phyloP scores from a whole-genome alignment of 2,329 filamentous ascomycete genomes.

The Aspergillus novoparasiticus region DNA sequence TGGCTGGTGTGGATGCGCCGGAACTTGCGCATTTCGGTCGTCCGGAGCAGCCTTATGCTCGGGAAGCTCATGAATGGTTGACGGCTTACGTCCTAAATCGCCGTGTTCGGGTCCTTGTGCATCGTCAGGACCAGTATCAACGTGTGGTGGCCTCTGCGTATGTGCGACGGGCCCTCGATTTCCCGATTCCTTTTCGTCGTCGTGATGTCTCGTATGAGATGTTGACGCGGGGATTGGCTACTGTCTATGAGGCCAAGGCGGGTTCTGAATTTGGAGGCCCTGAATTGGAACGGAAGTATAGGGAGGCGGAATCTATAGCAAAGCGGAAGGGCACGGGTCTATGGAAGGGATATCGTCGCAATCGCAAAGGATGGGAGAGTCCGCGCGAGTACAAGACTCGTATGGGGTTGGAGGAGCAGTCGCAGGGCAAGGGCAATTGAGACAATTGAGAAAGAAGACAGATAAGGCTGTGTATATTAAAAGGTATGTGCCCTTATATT shows the following conservation, averaged over 20 bases:
- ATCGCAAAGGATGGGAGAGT: constrained; percentile 67
- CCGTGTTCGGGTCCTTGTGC: constrained; percentile 79
- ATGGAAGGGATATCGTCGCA: constrained; percentile 66
- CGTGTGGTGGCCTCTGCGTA: constrained; percentile 85
- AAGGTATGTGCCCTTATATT: not conserved
- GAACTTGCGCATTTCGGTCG: constrained; percentile 91
- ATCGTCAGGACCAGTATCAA: constrained; percentile 87
- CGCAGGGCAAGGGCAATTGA: constrained; percentile 16
- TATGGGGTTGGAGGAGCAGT: constrained; percentile 45
- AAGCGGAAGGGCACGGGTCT: constrained; percentile 69
- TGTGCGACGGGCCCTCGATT: constrained; percentile 58
- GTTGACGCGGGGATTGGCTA: constrained; percentile 81
- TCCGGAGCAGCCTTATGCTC: constrained; percentile 79
- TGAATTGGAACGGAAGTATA: constrained; percentile 53
- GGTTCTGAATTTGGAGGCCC: constrained; percentile 84
- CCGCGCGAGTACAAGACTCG: constrained; percentile 83
- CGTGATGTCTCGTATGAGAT: constrained; percentile 87
- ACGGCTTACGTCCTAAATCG: constrained; percentile 69
- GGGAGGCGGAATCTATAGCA: constrained; percentile 56
- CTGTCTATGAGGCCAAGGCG: constrained; percentile 88
- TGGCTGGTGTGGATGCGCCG: constrained; percentile 91
- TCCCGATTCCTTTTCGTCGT: constrained; percentile 54
- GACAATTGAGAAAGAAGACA: constrained; percentile 7
- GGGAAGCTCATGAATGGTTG: constrained; percentile 83
- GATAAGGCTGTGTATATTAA: constrained; percentile 5